These are phyloP conservation scores for Nicotiana tabacum DNA, from an alignment of 257 asterid genomes.

Conservation along the genomic window DNA sequence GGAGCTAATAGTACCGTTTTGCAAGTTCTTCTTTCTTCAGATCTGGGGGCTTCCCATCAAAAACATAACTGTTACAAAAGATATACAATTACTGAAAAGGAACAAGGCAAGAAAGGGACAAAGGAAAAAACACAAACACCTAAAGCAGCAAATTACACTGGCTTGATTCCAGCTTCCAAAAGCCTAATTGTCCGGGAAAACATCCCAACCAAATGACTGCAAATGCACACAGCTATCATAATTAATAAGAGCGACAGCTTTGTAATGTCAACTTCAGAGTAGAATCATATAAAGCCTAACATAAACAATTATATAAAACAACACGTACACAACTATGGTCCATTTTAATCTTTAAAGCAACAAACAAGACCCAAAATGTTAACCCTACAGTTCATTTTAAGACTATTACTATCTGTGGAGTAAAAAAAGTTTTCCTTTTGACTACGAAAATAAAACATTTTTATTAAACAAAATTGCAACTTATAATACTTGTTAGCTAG, in stretches of 20 bases:
- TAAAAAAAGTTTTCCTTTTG: neutral
- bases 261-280: neutral
- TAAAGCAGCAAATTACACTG: constrained; percentile 52
- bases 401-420: neutral
- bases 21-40: constrained; percentile 95
- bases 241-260: neutral
- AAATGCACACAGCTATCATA: constrained; percentile 15
- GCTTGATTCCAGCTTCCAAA: constrained; percentile 98
- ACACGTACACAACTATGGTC: neutral
- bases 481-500: neutral
- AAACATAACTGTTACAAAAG: constrained; percentile 62
- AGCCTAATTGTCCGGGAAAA: constrained; percentile 89
- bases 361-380: neutral
- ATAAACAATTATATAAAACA: neutral
- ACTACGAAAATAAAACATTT: neutral
- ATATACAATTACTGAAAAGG: constrained; percentile 4
- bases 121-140: constrained; percentile 7
- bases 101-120: neutral
- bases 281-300: neutral
- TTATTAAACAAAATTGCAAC: neutral
- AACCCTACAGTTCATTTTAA: neutral
- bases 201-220: constrained; percentile 95
- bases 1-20: constrained; percentile 58
- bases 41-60: constrained; percentile 96
- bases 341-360: neutral